A percentile compares a stretch with the other conserved stretches of the same genome.
These are phyloP conservation scores for Neurospora pannonica DNA, from an alignment of 495 filamentous ascomycete species.

Conservation along the genomic window DNA sequence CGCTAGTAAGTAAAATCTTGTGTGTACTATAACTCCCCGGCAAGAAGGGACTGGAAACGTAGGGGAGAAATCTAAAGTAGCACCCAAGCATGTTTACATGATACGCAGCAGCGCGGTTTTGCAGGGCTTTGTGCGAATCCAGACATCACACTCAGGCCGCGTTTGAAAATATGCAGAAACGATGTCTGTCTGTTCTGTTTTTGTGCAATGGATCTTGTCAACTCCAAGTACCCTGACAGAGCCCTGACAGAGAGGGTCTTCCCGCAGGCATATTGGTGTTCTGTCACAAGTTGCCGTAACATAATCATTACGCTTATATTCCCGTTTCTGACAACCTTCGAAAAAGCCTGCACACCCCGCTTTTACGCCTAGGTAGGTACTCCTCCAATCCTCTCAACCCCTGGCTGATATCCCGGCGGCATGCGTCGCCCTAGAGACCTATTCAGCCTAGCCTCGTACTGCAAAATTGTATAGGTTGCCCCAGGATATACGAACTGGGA, in stretches of 20 bases:
- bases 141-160: not conserved
- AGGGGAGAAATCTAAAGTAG: not conserved
- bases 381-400: not conserved
- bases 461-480: not conserved
- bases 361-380: not conserved
- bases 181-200: not conserved
- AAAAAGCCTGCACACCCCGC: not conserved
- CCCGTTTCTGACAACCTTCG: not conserved
- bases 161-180: not conserved
- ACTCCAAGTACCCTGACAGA: not conserved
- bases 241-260: not conserved
- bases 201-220: not conserved
- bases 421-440: not conserved
- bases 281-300: not conserved
- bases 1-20: not conserved
- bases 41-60: not conserved
- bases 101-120: not conserved
- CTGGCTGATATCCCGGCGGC: not conserved
- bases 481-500: not conserved
- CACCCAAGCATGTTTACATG: not conserved
- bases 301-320: not conserved
- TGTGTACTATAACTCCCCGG: not conserved
- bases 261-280: not conserved
- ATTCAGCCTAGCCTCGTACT: not conserved
- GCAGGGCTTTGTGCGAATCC: not conserved